Conservation (phyloP, 768 basidiomycete species). For the Mycena leptocephala region DNA sequence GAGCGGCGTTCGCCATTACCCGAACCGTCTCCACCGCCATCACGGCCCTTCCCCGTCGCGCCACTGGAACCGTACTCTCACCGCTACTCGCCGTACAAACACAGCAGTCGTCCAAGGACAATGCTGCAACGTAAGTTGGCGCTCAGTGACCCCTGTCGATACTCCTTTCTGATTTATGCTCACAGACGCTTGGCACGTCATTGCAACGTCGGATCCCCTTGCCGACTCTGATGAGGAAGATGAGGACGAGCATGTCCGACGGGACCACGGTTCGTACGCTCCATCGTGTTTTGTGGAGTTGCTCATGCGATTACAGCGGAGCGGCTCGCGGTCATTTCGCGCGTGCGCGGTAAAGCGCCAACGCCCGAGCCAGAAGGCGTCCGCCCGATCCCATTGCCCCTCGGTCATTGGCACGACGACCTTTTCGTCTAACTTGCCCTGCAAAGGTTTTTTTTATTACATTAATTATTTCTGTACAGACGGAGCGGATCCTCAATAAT, state of each 20-base stretch:
- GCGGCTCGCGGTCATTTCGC: constrained; percentile 73
- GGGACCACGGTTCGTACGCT: constrained; percentile 73
- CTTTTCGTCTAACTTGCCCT: constrained; percentile 1
- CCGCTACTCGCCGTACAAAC: constrained; percentile 41
- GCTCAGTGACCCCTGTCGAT: background rate
- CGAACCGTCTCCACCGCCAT: background rate
- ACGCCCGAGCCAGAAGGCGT: constrained; percentile 65
- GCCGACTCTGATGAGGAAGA: constrained; percentile 83
- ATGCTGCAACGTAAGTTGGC: constrained; percentile 82
- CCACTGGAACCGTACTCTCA: constrained; percentile 11
- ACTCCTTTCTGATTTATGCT: constrained; percentile 16
- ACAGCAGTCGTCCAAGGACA: constrained; percentile 52
- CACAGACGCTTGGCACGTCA: constrained; percentile 82
- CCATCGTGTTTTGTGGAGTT: constrained; percentile 6
- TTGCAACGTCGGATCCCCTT: constrained; percentile 79
- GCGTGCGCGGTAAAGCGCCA: constrained; percentile 70
- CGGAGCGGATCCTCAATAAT: constrained; percentile 24
- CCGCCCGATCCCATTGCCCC: constrained; percentile 22
- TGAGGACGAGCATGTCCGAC: constrained; percentile 74
- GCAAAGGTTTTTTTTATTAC: constrained; percentile 17
- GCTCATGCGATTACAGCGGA: constrained; percentile 58
- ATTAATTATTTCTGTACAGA: constrained; percentile 26
- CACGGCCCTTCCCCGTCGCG: background rate
- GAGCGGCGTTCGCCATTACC: constrained; percentile 5
- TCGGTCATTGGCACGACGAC: constrained; percentile 24